These are phyloP conservation scores for Trichoderma sp. DNA, from an alignment of 2,329 filamentous ascomycete genomes.

Conservation along the genomic window DNA sequence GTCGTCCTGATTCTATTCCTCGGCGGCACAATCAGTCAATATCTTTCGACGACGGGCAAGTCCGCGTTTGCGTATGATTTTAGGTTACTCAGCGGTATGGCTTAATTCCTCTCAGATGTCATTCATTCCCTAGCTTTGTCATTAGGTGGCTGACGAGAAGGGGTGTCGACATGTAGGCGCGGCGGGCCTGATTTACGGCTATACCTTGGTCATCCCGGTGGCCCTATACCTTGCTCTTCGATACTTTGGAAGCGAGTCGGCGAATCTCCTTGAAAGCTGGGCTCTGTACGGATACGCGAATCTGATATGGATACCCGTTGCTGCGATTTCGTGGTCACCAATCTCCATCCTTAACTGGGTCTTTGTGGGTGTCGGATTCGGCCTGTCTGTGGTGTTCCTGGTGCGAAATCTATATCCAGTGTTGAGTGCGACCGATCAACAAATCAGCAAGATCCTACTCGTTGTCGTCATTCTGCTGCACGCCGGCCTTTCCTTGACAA, in stretches of 20 bases:
- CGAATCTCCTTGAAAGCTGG: constrained; percentile 93
- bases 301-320: constrained; percentile 94
- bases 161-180: constrained; percentile 55
- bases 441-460: constrained; percentile 85
- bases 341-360: constrained; percentile 87
- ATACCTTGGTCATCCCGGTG: constrained; percentile 84
- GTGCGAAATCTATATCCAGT: constrained; percentile 88
- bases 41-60: constrained; percentile 68
- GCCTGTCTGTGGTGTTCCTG: constrained; percentile 78
- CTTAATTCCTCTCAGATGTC: background rate
- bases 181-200: constrained; percentile 91
- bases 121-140: background rate
- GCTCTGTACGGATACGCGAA: constrained; percentile 96
- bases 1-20: constrained; percentile 95
- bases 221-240: constrained; percentile 83
- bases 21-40: constrained; percentile 92
- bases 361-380: constrained; percentile 86
- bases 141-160: constrained; percentile 16
- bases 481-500: constrained; percentile 85
- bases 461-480: constrained; percentile 83
- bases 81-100: constrained; percentile 74
- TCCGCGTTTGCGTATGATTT: constrained; percentile 91
- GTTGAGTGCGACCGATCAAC: constrained; percentile 86
- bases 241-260: constrained; percentile 93
- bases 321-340: constrained; percentile 86